Evolutionary conservation across 2,329 filamentous ascomycete genomes (phyloP), one percentile per base, ranked within the genome.

Genomic region (Tolypocladium pustulatum): DNA sequence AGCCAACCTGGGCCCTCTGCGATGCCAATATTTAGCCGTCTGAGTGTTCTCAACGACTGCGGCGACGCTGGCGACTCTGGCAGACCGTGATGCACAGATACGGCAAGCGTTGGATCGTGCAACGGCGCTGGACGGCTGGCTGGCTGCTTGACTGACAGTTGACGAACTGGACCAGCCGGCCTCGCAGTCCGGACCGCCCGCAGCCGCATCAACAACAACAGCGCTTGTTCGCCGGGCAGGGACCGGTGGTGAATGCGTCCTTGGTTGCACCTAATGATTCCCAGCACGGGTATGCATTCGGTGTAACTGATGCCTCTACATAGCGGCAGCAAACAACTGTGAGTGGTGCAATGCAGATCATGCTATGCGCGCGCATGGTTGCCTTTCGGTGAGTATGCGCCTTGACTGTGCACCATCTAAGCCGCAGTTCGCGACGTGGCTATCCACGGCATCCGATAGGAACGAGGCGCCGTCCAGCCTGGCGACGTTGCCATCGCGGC

Each of bases 381-480:
- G 54, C 38, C 38, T 32, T 46, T 46, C 40, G 54, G 38, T 56
- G 38, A 56, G 38, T 25, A 56, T 41, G 38, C 57, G 40, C 32
- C 52, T 51, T 54, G 57, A 52, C 57, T 51, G 57, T 40, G 51
- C 51, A 51, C 43, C 55, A 38, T 57, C n/a, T 9, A 57, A 46
- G 55, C 43, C 43, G 43, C 43, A 49, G 32, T 34, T 20, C 34
- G 55, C 55, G 22, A 57, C 43, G 32, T 57, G 41, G 55, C 55
- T 30, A 22, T 57, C 41, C 36, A 53, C 22, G 36, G n/a, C 34
- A 56, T 57, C 56, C 56, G 56, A 57, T 57, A 58, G 57, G 27
- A 46, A 34, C 49, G 20, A 22, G 36, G 51, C 37, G 38, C 57
- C 57, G 49, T n/a, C 57, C 51, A 51, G 57, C 38, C 49, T 38